Base-by-base conservation (phyloP, 345 rosid genomes). In the Combretum micranthum region DNA sequence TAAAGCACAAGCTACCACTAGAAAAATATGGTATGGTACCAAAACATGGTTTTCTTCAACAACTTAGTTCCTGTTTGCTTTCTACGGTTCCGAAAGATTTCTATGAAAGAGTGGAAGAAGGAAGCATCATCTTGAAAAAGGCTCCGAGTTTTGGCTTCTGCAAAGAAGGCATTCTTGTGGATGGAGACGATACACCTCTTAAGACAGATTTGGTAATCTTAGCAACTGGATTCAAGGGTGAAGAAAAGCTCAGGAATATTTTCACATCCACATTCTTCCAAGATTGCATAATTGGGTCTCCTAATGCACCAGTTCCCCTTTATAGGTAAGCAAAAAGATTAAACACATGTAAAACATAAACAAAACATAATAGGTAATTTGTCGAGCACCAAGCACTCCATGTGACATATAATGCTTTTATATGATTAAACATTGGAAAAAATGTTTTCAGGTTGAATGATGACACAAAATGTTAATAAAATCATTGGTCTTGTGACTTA, bases 1-100 rank as follows among this genome's bases (percentile, higher is more conserved):
- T 75, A 2, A 61, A 60, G 63, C 44, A n/a, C 44, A 75, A 72
- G 68, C 74, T 55, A 25, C 69, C 44, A 3, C 43, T 73, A 61
- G 61, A 44, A 23, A 76, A 71, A 63, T 64, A 53, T 15, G 79
- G 79, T 44, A 70, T 79, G 81, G 78, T 75, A 18, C 79, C 84
- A 0, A 73, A 67, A 14, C 78, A 68, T 5, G 57, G 72, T 20
- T 79, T 75, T 48, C 51, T 62, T 16, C 70, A 62, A 39, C 61
- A 75, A 0, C 15, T 63, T 16, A 70, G 64, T 45, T 63, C 78
- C 1, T 75, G 74, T 47, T 10, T 47, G 20, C 8, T 60, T 44
- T 8, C 80, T 20, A 73, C 44, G 0, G 52, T 73, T 15, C 81
- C 79, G 0, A 50, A 60, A 4, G 66, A 71, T 7, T 76, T 79